Percentiles rank a stretch among this genome's conserved stretches.
These are phyloP conservation scores for Penicillium sp. DNA, from an alignment of 2,329 filamentous ascomycete species.

Conservation along the genomic window DNA sequence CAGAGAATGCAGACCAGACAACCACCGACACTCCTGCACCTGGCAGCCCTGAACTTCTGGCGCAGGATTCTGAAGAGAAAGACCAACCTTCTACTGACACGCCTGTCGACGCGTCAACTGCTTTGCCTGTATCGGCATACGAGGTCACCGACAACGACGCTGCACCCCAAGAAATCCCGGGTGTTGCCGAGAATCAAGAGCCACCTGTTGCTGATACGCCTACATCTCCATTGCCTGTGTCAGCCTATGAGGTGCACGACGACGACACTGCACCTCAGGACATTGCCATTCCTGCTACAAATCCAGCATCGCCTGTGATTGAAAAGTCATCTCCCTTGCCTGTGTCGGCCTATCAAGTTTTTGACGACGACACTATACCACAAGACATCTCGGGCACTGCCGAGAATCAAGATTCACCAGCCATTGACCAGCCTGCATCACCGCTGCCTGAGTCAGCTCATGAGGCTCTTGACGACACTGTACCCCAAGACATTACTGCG, in stretches of 20 bases:
- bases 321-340: not conserved
- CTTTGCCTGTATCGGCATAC: conserved; percentile 6
- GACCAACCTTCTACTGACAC: conserved; percentile 2
- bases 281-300: not conserved
- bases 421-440: not conserved
- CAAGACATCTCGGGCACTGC: not conserved
- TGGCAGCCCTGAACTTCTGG: conserved; percentile 18
- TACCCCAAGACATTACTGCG: not conserved
- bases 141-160: conserved; percentile 4
- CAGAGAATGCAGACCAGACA: conserved; percentile 30
- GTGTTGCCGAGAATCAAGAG: not conserved
- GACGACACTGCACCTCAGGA: not conserved
- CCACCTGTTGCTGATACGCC: not conserved
- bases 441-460: not conserved
- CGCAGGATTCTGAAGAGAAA: conserved; percentile 22
- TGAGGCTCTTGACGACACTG: not conserved
- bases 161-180: not conserved
- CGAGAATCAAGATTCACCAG: not conserved
- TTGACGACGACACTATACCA: not conserved
- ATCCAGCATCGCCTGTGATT: not conserved
- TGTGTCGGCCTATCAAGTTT: not conserved
- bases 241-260: not conserved
- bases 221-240: not conserved
- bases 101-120: conserved; percentile 7
- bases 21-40: conserved; percentile 25